Percentiles rank a stretch among this genome's conserved stretches.
These are phyloP conservation scores for Bacidia rubella DNA, from an alignment of 495 filamentous ascomycete genomes.

Conservation along the genomic window DNA sequence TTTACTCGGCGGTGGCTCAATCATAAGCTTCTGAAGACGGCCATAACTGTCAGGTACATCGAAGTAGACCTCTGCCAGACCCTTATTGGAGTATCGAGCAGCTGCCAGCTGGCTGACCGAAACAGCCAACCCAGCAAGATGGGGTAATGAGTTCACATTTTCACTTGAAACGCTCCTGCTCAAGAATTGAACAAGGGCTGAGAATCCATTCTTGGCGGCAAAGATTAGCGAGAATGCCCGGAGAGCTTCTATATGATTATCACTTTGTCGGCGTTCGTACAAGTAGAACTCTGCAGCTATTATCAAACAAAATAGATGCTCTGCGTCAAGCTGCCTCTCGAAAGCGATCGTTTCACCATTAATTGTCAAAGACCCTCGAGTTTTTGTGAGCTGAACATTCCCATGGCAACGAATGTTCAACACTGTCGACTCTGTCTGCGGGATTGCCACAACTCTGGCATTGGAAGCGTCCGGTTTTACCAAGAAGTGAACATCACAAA, in stretches of 20 bases:
- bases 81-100: too few relatives aligned
- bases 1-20: neutral
- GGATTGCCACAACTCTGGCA: constrained; percentile 7
- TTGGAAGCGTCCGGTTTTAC: neutral
- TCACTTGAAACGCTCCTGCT: too few relatives aligned
- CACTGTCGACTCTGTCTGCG: neutral
- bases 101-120: too few relatives aligned
- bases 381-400: neutral
- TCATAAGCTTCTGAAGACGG: too few relatives aligned
- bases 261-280: neutral
- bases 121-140: too few relatives aligned
- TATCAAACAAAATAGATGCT: neutral
- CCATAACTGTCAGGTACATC: neutral
- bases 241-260: neutral
- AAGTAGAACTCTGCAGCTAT: constrained; percentile 2
- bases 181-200: too few relatives aligned
- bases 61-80: neutral
- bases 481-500: constrained; percentile 12
- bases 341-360: constrained; percentile 3
- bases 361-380: neutral
- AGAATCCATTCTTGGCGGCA: too few relatives aligned
- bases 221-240: too few relatives aligned
- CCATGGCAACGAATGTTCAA: neutral
- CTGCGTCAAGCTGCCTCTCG: neutral
- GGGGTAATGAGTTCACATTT: too few relatives aligned